phyloP scores from a whole-genome alignment of 2,329 filamentous ascomycete genomes.

The Neodidymelliopsis sp. region DNA sequence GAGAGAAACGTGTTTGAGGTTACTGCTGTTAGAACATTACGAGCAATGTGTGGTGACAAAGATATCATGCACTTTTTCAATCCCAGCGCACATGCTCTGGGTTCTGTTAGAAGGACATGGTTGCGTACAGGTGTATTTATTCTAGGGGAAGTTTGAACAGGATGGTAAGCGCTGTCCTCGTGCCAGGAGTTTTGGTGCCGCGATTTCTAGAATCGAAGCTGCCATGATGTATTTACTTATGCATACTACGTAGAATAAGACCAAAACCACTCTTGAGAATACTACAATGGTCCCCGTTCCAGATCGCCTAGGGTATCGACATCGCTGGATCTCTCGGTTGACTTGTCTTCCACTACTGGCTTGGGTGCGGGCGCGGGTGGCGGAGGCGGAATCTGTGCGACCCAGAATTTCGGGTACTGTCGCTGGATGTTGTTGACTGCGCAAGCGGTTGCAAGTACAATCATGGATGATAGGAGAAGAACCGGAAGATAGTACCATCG shows the following conservation, averaged over 20 bases:
- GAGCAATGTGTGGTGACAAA: too few relatives aligned
- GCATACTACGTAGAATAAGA: background rate
- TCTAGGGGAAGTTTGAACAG: too few relatives aligned
- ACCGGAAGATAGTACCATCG: conserved; percentile 55
- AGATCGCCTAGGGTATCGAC: conserved; percentile 24
- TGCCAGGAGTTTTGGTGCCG: too few relatives aligned
- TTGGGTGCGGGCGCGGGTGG: conserved; percentile 22
- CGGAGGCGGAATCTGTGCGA: conserved; percentile 46
- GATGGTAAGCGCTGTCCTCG: too few relatives aligned
- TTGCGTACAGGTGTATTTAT: too few relatives aligned
- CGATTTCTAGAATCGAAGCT: too few relatives aligned
- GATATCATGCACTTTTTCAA: too few relatives aligned
- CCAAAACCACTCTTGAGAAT: background rate
- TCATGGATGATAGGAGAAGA: conserved; percentile 49
- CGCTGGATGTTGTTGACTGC: conserved; percentile 56
- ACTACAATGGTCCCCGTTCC: conserved; percentile 25
- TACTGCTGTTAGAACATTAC: too few relatives aligned
- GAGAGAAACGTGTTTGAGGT: too few relatives aligned
- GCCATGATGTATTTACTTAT: background rate
- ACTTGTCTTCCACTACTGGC: conserved; percentile 19
- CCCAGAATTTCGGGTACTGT: conserved; percentile 57
- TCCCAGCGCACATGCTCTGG: too few relatives aligned
- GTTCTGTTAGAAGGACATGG: too few relatives aligned
- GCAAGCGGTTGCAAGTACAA: conserved; percentile 52
- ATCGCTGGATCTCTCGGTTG: conserved; percentile 19